A percentile compares a stretch with the other conserved stretches of the same genome.
Evolutionary conservation across 805 yeast species (phyloP).

Genomic region (Hanseniaspora taiwanica): DNA sequence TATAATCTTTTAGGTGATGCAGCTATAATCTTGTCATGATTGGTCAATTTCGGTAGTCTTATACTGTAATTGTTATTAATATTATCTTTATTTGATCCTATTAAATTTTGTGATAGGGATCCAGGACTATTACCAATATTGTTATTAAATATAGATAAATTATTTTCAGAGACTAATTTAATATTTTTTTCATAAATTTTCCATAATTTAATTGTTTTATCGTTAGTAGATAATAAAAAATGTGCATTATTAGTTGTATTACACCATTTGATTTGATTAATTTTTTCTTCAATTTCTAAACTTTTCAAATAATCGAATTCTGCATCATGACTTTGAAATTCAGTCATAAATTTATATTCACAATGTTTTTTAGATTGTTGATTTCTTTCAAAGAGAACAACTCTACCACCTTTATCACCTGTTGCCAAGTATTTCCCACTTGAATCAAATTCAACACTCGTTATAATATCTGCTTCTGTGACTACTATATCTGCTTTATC

Average conservation of each 20-base stretch:
- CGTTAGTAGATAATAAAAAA: constrained; percentile 81
- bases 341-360: constrained; percentile 92
- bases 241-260: constrained; percentile 81
- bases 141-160: constrained; percentile 30
- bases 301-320: constrained; percentile 95
- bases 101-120: too few relatives aligned
- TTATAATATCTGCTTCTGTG: constrained; percentile 93
- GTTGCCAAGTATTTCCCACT: constrained; percentile 94
- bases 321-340: constrained; percentile 96
- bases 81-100: constrained; percentile 2
- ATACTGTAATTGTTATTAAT: constrained; percentile 20
- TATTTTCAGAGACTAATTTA: constrained; percentile 85
- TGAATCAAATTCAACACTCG: constrained; percentile 92
- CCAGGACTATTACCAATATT: constrained; percentile 7
- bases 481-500: constrained; percentile 96
- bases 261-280: constrained; percentile 95
- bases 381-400: constrained; percentile 87
- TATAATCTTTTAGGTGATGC: constrained; percentile 88
- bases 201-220: constrained; percentile 98
- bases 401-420: constrained; percentile 98
- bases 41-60: constrained; percentile 75
- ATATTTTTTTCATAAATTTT: constrained; percentile 85
- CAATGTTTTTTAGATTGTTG: constrained; percentile 43
- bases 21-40: constrained; percentile 89
- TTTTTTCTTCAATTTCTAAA: constrained; percentile 93